Base-by-base conservation (phyloP, 2,329 filamentous ascomycete species). In the Didymella pomorum region DNA sequence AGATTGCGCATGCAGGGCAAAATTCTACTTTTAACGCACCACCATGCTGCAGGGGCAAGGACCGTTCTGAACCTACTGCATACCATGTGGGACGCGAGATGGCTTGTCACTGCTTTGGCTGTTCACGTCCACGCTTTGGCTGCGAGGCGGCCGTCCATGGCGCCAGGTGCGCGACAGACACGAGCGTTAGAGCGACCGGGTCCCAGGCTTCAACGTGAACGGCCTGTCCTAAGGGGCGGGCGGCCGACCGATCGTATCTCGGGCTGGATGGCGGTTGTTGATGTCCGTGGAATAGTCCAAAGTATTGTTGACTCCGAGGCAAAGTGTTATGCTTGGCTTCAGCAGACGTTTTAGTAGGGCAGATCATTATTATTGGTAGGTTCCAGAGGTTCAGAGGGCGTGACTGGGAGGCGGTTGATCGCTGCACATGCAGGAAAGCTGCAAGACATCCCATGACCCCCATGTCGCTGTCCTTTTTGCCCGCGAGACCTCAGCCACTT, bases 401-500 rank as follows among this genome's bases (percentile, higher is more conserved):
- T 53, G 44, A 52, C 50, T 41, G 49, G n/a, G 23, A 28, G 3
- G 26, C 50, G 45, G 45, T 37, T 53, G 50, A 52, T 54, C 45
- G 45, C 56, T 49, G 44, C 23, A 11, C 11, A 54, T 51, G 50
- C 56, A 54, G 14, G 45, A 45, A 58, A 58, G 50, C 42, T 46
- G 56, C 56, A 58, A 45, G 41, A 48, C 56, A 58, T 58, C 56
- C 45, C 56, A 58, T 58, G 56, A 58, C 50, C 50, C 39, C 50
- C 37, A 53, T 54, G 46, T 45, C 39, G 50, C n/a, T 58, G 33
- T 50, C 31, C 41, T 21, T 50, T 41, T 26, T 58, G 56, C 39
- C 45, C 51, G 31, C 46, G 11, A 51, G 56, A 45, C 46, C 50
- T 46, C 45, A 50, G 56, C 56, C 50, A 58, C 45, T n/a, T 25